Evolutionary conservation across 2,329 filamentous ascomycete genomes (phyloP), one percentile per base, ranked within the genome.

Genomic region (Fusarium proliferatum): DNA sequence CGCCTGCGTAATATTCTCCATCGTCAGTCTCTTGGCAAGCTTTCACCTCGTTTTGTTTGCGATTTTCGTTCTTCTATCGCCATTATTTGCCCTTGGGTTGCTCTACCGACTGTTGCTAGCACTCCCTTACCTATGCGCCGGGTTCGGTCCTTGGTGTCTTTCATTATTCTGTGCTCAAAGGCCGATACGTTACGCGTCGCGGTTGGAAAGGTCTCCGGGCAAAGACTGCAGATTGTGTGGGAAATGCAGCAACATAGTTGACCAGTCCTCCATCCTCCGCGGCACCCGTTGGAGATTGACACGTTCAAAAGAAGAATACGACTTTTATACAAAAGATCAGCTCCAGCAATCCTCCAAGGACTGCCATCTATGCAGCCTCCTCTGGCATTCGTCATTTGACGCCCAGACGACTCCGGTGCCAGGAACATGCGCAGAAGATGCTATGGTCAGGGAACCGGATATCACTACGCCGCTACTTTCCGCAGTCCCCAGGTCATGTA

Each of bases 21-120:
- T 34, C 10, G 4, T 19, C 15, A 51, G 15, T 8, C 5, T 51
- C 21, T 19, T 33, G 2, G 21, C 21, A 6, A 6, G 46, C 5
- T 21, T 21, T 1, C 28, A 51, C 7, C 46, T 51, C 10, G 9
- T 33, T 4, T 3, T 3, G 9, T 51, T 33, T 5, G 28, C 10
- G 0, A 0, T 23, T 13, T 12, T 3, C 5, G 2, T 51, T 5
- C 11, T 51, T 34, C 2, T 51, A 19, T 51, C 30, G 1, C 48
- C 30, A 19, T 2, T 51, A 0, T 7, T 51, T 19, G 11, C 15
- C 0, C 1, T 34, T 9, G 8, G 0, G 9, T 23, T 1, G 0
- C 21, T 51, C 2, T 51, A 34, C 16, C 8, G 30, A 34, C 8
- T 51, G 0, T 9, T 7, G 0, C 12, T 5, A 13, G 21, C 0